A percentile compares a stretch with the other conserved stretches of the same genome.
Evolutionary conservation across 2,329 filamentous ascomycete genomes (phyloP).

Genomic region (Raffaelea albimanens): DNA sequence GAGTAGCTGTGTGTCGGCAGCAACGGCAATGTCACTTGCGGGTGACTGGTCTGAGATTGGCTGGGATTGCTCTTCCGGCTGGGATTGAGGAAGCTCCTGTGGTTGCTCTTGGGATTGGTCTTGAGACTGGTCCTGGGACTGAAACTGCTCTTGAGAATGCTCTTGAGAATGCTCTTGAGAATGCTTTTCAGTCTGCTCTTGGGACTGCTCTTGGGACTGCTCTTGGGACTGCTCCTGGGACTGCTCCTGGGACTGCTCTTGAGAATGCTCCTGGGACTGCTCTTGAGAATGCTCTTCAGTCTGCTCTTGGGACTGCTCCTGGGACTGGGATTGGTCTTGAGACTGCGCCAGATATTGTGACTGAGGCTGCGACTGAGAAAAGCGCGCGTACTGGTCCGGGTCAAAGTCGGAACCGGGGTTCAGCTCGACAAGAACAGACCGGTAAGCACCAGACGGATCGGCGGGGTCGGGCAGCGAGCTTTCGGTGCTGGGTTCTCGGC

Average conservation of each 20-base stretch:
- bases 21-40: not conserved
- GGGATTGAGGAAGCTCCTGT: not conserved
- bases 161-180: too few species aligned
- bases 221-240: too few species aligned
- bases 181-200: too few species aligned
- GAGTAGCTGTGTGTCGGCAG: not conserved
- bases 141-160: too few species aligned
- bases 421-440: constrained; percentile 2
- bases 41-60: too few species aligned
- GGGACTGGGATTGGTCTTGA: not conserved
- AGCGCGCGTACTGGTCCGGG: constrained; percentile 6
- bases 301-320: not conserved
- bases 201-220: too few species aligned
- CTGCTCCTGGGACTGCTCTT: not conserved
- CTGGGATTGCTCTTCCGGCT: not conserved
- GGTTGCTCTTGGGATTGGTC: too few species aligned
- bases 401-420: constrained; percentile 4
- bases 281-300: too few species aligned
- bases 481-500: constrained; percentile 4
- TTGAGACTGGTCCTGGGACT: too few species aligned
- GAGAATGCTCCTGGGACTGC: not conserved
- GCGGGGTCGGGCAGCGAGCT: not conserved
- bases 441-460: not conserved
- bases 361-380: constrained; percentile 1
- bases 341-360: not conserved